A percentile compares a stretch with the other conserved stretches of the same genome.
Conservation (phyloP, 2,329 filamentous ascomycete genomes). For the Periconia macrospinosa region DNA sequence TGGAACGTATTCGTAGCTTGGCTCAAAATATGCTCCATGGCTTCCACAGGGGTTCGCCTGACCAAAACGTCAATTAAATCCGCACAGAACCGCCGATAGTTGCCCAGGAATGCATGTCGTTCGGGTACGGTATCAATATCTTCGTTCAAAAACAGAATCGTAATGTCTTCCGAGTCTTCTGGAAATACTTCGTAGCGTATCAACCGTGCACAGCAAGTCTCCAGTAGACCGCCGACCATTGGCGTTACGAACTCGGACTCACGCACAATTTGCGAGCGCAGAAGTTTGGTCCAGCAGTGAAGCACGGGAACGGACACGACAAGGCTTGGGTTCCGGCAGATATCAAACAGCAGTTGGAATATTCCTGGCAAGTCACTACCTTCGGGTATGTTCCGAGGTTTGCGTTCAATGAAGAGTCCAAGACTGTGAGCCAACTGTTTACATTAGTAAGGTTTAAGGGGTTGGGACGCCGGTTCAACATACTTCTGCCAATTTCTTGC, state of each 20-base stretch:
- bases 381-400: slow-evolving; percentile 67
- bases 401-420: slow-evolving; percentile 80
- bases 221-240: slow-evolving; percentile 74
- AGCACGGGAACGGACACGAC: slow-evolving; percentile 92
- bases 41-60: slow-evolving; percentile 77
- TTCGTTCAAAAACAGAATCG: slow-evolving; percentile 80
- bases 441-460: slow-evolving; percentile 19
- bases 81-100: slow-evolving; percentile 89
- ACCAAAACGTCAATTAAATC: slow-evolving; percentile 87
- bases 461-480: slow-evolving; percentile 1
- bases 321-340: slow-evolving; percentile 83
- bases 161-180: slow-evolving; percentile 77
- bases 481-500: slow-evolving; percentile 94
- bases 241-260: slow-evolving; percentile 62
- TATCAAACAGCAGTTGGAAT: slow-evolving; percentile 74
- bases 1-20: slow-evolving; percentile 74
- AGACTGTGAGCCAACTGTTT: slow-evolving; percentile 78
- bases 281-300: slow-evolving; percentile 83
- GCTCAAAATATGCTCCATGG: slow-evolving; percentile 82
- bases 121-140: slow-evolving; percentile 96
- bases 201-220: slow-evolving; percentile 80
- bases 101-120: slow-evolving; percentile 90
- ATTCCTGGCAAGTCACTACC: slow-evolving; percentile 72
- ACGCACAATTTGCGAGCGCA: slow-evolving; percentile 71
- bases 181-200: slow-evolving; percentile 87